A percentile compares a stretch with the other conserved stretches of the same genome.
phyloP scores from a whole-genome alignment of 345 rosid genomes.

The Atalantia buxifolia region DNA sequence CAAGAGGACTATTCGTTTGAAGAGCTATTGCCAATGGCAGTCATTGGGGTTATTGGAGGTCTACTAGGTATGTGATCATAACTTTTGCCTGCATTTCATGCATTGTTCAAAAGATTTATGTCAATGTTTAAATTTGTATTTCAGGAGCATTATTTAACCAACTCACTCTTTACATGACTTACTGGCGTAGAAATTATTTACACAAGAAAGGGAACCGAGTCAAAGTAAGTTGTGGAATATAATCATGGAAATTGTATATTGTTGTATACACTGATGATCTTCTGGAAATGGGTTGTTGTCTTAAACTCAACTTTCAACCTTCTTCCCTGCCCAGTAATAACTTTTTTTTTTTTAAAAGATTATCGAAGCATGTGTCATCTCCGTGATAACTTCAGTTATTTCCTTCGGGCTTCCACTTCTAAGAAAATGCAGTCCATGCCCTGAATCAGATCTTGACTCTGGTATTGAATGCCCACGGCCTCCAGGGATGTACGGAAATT shows the following conservation, averaged over 20 bases:
- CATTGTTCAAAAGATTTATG: background rate
- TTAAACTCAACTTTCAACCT: conserved; percentile 1
- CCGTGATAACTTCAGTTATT: conserved; percentile 75
- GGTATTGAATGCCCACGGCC: conserved; percentile 81
- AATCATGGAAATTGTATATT: background rate
- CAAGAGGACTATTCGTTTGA: conserved; percentile 93
- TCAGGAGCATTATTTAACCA: conserved; percentile 95
- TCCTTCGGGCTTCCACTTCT: conserved; percentile 92
- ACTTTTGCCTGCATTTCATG: conserved; percentile 5
- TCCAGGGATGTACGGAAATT: conserved; percentile 96
- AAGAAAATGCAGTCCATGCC: conserved; percentile 91
- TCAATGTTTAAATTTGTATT: conserved; percentile 14
- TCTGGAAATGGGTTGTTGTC: conserved; percentile 4
- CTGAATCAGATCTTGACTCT: conserved; percentile 64
- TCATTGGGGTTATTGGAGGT: conserved; percentile 94
- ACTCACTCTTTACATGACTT: conserved; percentile 74
- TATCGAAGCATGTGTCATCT: conserved; percentile 94
- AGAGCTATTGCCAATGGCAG: conserved; percentile 95
- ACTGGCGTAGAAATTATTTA: conserved; percentile 84
- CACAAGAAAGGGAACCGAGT: conserved; percentile 86
- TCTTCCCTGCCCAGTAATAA: background rate
- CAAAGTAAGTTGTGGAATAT: conserved; percentile 46
- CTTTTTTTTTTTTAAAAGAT: conserved; percentile 34
- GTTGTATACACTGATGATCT: conserved; percentile 3
- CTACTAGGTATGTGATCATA: conserved; percentile 58